Base-by-base conservation (phyloP, 805 yeast genomes). In the Teunomyces aglyptinius region DNA sequence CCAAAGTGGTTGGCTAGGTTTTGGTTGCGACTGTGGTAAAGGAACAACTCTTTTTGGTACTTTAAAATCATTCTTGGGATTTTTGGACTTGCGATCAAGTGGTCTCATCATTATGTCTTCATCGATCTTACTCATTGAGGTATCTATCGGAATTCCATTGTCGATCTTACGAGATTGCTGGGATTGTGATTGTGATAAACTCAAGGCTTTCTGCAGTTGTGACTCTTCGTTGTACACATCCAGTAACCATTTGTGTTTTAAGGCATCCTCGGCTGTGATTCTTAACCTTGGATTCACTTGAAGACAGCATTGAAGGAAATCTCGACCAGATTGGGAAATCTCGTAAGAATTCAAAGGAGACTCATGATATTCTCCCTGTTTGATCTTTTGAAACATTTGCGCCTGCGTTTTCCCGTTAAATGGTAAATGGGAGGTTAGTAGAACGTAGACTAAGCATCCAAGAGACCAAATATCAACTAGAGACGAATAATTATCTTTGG, bases 391-490 rank as follows among this genome's bases (percentile, higher is more conserved):
- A 65, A 88, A 88, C 57, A 94, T 70, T 50, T 87, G 86, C 12
- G 87, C 91, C 58, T 92, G 98, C 0, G 97, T 89, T 44, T 84
- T 78, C 1, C 97, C 97, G 62, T 92, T 89, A 63, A 94, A 94
- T 6, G 99, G 99, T 50, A 92, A 71, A 74, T 89, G 97, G 0
- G 94, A 92, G 0, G 99, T 92, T 45, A 94, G 65, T 19, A 92
- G 82, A 3, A 94, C 99, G 68, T 90, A 94, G 0, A 90, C 85
- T 22, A 94, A 69, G 65, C 99, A 94, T 0, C 99, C 99, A 47
- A 94, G 76, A 1, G 97, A 89, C 99, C 99, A 94, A 78, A 94
- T 89, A 63, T 94, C 99, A 12, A 94, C 98, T 48, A 88, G 76
- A 32, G 86, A 84, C 2, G 97, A 89, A 60, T 94, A 94, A 41